phyloP scores from a whole-genome alignment of 169 alveolate species.

The Prorocentrum cordatum region DNA sequence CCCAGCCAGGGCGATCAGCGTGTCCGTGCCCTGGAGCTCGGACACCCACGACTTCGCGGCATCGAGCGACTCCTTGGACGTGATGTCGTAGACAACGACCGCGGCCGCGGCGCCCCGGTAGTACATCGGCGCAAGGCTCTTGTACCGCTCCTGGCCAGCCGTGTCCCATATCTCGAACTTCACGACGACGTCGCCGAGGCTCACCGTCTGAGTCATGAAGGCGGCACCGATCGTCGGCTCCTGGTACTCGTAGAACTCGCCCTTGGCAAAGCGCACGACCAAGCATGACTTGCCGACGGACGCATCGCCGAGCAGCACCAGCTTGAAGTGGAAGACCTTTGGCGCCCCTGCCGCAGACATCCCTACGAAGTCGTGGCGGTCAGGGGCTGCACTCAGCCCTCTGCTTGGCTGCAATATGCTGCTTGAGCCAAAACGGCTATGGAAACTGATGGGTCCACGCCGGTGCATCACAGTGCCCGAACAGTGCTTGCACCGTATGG shows the following conservation, averaged over 20 bases:
- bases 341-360: too few species aligned
- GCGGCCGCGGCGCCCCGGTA: conserved; percentile 87
- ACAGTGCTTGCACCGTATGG: too few species aligned
- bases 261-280: conserved; percentile 79
- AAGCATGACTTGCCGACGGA: conserved; percentile 85
- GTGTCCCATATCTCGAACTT: conserved; percentile 86
- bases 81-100: conserved; percentile 82
- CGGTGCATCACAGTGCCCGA: too few species aligned
- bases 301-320: conserved; percentile 84
- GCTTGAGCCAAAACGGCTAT: too few species aligned
- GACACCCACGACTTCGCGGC: conserved; percentile 82
- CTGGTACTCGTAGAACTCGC: conserved; percentile 79
- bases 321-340: conserved; percentile 76
- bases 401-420: too few species aligned
- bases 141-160: conserved; percentile 80
- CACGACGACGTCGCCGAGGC: conserved; percentile 68
- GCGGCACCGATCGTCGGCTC: conserved; percentile 87
- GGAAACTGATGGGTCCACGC: too few species aligned
- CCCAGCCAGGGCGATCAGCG: conserved; percentile 80
- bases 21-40: conserved; percentile 74
- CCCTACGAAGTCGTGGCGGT: too few species aligned
- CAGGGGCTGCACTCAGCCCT: too few species aligned
- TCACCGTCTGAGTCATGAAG: conserved; percentile 83
- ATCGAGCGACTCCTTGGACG: conserved; percentile 78
- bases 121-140: conserved; percentile 82